Conservation (phyloP, 2,329 filamentous ascomycete genomes). For the Ophiocordyceps australis region DNA sequence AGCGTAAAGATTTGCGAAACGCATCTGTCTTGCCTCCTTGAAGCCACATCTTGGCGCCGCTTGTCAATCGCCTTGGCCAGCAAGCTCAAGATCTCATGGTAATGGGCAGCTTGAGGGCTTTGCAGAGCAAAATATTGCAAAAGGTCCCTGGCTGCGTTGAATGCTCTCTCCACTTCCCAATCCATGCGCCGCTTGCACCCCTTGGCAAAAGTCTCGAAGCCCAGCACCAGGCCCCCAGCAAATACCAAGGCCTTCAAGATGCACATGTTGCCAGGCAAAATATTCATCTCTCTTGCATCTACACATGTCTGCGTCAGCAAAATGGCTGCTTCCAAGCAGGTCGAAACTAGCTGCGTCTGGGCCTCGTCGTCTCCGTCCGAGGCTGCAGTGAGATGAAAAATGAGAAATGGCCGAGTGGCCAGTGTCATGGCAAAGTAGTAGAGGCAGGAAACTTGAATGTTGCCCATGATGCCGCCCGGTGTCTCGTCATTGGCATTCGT, state of each 20-base stretch:
- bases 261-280: constrained; percentile 36
- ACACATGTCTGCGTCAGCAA: constrained; percentile 35
- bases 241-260: constrained; percentile 41
- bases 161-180: constrained; percentile 26
- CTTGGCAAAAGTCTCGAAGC: constrained; percentile 35
- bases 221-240: constrained; percentile 35
- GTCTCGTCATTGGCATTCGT: constrained; percentile 5
- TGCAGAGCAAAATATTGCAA: constrained; percentile 25
- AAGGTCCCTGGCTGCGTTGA: constrained; percentile 28
- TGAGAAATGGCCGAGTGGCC: constrained; percentile 34
- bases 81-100: constrained; percentile 32
- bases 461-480: constrained; percentile 19
- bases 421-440: constrained; percentile 42
- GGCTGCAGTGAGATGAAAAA: constrained; percentile 25
- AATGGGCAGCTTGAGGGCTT: constrained; percentile 37
- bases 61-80: constrained; percentile 24
- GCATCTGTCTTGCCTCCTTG: constrained; percentile 8
- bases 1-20: constrained; percentile 10
- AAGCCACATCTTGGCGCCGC: constrained; percentile 12
- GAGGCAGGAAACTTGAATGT: constrained; percentile 33
- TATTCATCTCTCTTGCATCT: constrained; percentile 22
- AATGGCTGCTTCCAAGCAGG: constrained; percentile 34
- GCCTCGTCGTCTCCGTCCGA: constrained; percentile 8
- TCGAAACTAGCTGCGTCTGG: constrained; percentile 22
- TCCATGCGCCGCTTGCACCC: constrained; percentile 21